Conservation (phyloP, 2,329 filamentous ascomycete species). For the Fusarium ramigenum region DNA sequence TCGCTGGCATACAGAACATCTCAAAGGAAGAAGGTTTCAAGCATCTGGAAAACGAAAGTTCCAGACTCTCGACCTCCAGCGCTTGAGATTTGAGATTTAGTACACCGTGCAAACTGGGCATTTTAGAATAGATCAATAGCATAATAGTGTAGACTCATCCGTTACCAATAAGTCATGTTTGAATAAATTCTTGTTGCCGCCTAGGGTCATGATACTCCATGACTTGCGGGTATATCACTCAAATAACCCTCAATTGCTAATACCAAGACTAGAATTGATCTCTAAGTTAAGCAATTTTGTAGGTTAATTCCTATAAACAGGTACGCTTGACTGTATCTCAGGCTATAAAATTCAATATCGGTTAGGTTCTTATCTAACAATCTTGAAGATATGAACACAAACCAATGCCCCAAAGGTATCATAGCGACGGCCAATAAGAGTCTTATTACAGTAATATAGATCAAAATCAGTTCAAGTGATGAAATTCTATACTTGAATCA, state of each 20-base stretch:
- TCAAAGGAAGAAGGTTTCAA: not conserved
- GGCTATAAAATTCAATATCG: not conserved
- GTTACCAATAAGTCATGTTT: not conserved
- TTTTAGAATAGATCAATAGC: fast-evolving
- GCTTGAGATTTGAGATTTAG: not conserved
- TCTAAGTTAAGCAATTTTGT: not conserved
- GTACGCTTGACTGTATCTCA: not conserved
- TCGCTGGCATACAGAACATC: not conserved
- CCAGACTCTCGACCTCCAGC: not conserved
- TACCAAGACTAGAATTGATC: fast-evolving
- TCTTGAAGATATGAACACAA: not conserved
- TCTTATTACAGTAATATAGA: not conserved
- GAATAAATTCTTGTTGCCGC: not conserved
- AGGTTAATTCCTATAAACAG: fast-evolving
- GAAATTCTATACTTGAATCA: not conserved
- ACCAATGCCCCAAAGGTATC: too few relatives aligned
- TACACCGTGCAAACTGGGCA: not conserved
- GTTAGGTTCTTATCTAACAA: not conserved
- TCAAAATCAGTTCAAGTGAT: not conserved
- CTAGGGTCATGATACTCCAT: not conserved
- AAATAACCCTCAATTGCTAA: fast-evolving
- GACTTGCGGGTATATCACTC: not conserved
- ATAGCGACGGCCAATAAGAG: not conserved
- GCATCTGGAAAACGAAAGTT: not conserved
- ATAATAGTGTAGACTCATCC: not conserved